Conservation (phyloP, 345 rosid genomes). For the Noccaea bulbosa region DNA sequence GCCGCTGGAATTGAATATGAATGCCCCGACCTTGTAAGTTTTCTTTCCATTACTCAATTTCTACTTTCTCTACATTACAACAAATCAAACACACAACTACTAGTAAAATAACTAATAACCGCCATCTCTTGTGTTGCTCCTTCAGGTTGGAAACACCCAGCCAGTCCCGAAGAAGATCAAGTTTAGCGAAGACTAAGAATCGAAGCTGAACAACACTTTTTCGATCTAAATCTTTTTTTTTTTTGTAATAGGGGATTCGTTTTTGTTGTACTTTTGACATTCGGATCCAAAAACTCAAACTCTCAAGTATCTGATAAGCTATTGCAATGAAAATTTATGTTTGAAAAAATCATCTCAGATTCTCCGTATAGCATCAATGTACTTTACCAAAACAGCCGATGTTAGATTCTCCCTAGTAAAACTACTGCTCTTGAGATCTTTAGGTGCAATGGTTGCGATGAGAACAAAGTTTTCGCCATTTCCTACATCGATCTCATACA, state of each 20-base stretch:
- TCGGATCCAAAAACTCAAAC: slow-evolving; percentile 16
- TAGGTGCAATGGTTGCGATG: slow-evolving; percentile 45
- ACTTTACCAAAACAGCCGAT: slow-evolving; percentile 38
- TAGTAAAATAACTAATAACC: background rate
- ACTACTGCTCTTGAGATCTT: slow-evolving; percentile 35
- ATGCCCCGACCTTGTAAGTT: slow-evolving; percentile 89
- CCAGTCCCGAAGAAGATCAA: slow-evolving; percentile 75
- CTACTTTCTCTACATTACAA: background rate
- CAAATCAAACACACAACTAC: background rate
- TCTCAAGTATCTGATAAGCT: background rate
- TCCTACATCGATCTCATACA: slow-evolving; percentile 77
- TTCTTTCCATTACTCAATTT: background rate
- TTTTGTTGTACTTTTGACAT: slow-evolving; percentile 23
- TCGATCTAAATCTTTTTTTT: slow-evolving; percentile 9
- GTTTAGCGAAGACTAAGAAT: slow-evolving; percentile 62
- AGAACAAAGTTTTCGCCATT: slow-evolving; percentile 74
- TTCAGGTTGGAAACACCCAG: slow-evolving; percentile 66
- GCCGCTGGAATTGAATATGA: slow-evolving; percentile 86
- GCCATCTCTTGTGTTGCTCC: background rate
- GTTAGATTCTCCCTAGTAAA: slow-evolving; percentile 46
- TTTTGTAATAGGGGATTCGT: slow-evolving; percentile 9
- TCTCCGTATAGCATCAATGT: slow-evolving; percentile 34
- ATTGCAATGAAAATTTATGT: slow-evolving; percentile 25
- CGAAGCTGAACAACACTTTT: slow-evolving; percentile 19
- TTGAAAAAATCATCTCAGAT: slow-evolving; percentile 32